Base-by-base conservation (phyloP, 371 early-diverging fungal species). In the Coemansia sp. region DNA sequence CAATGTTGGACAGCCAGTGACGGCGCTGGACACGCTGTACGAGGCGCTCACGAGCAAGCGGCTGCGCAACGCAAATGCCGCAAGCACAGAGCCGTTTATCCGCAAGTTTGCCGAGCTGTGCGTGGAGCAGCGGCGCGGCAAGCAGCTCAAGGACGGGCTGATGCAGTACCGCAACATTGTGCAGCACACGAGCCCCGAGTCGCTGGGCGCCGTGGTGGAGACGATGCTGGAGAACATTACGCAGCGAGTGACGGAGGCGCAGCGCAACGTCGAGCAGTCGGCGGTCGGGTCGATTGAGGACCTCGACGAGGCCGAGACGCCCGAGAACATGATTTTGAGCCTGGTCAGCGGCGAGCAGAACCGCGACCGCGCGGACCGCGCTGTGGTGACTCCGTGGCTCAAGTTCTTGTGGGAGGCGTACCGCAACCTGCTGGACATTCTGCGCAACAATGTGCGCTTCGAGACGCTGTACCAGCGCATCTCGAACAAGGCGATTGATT, bases 391-490 rank as follows among this genome's bases (percentile, higher is more conserved):
- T 13, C 98, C 99, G 41, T 96, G 97, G 95, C 86, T 99, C 68
- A 94, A 93, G 82, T 96, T 99, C 78, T 86, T 97, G 76, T 99
- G 99, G 99, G 99, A 99, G 83, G 91, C 92, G 17, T 98, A 97
- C 85, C 88, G 99, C 65, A 96, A 94, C 63, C 90, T 94, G 32
- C 86, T 99, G 55, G 98, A 99, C 78, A 92, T 95, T 55, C 84
- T 98, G 80, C 86, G 96, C 70, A 97, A 97, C 89, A 98, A 98
- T 76, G 90, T 93, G 65, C 87, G 94, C 49, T 85, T 99, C 62
- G 99, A 99, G 82, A 80, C 87, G 3, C 86, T 97, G 39, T 99
- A 99, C 84, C 97, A 97, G 82, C 85, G 82, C 61, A 65, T 82
- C 53, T 92, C 94, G 60, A 85, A 86, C 74, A 89, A 95, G 82